Evolutionary conservation across 768 basidiomycete genomes (phyloP).

Genomic region (Boletus bicolor): DNA sequence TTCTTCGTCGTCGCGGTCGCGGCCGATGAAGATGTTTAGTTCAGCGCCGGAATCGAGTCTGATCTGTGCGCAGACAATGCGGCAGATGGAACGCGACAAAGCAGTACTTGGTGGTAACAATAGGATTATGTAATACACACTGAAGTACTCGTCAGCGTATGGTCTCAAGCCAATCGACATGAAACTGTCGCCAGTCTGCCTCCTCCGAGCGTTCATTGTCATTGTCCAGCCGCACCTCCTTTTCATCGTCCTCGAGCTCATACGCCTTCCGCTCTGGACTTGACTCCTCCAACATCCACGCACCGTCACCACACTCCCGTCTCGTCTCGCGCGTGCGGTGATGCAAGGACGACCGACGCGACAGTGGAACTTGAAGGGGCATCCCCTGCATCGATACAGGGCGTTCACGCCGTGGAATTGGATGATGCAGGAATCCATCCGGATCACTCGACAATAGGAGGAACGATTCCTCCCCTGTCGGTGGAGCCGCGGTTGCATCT

Average conservation of each 20-base stretch:
- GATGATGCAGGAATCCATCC: conserved; percentile 22
- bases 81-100: not conserved
- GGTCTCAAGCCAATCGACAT: conserved; percentile 39
- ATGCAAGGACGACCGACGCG: conserved; percentile 29
- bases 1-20: conserved; percentile 21
- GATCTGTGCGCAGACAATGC: conserved; percentile 19
- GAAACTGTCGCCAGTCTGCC: conserved; percentile 56
- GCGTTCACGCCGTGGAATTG: conserved; percentile 24
- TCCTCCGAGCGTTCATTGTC: not conserved
- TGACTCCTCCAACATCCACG: conserved; percentile 41
- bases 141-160: not conserved
- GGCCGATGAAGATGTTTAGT: not conserved
- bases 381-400: conserved; percentile 33
- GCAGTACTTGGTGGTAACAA: not conserved
- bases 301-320: conserved; percentile 33
- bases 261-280: conserved; percentile 27
- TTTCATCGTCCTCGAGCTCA: conserved; percentile 32
- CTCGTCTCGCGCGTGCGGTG: conserved; percentile 20
- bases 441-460: conserved; percentile 39
- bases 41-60: conserved; percentile 1
- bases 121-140: conserved; percentile 19
- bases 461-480: conserved; percentile 41
- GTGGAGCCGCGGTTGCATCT: conserved; percentile 26
- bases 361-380: conserved; percentile 23
- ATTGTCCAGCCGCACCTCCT: conserved; percentile 21